phyloP scores from a whole-genome alignment of 345 rosid species.

The Boechera retrofracta region DNA sequence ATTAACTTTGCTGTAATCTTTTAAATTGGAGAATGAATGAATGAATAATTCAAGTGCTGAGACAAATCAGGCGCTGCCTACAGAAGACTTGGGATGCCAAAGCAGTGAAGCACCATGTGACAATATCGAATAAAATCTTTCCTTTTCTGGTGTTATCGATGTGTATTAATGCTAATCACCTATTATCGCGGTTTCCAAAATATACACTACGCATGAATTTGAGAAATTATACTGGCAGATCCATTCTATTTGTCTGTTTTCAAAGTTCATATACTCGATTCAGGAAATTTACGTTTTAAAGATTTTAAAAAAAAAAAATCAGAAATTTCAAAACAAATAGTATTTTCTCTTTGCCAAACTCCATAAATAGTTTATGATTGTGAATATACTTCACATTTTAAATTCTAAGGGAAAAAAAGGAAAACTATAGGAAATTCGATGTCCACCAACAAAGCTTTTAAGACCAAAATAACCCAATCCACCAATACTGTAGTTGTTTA shows the following conservation, averaged over 20 bases:
- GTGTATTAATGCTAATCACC: slow-evolving; percentile 22
- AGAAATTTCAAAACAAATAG: too few species aligned
- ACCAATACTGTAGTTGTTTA: slow-evolving; percentile 19
- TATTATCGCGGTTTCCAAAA: neutral
- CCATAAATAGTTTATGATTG: slow-evolving; percentile 10
- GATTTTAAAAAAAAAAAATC: too few species aligned
- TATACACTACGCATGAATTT: too few species aligned
- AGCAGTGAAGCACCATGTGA: slow-evolving; percentile 1
- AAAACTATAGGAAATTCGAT: neutral
- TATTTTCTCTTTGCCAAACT: neutral
- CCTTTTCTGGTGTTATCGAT: slow-evolving; percentile 7
- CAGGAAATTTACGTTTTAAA: too few species aligned
- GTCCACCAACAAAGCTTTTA: slow-evolving; percentile 27
- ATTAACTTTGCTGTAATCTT: neutral
- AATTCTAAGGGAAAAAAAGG: neutral
- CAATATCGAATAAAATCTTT: neutral
- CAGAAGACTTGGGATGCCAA: neutral
- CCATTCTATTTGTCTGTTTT: neutral
- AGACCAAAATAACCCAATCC: neutral
- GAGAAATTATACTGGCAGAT: neutral
- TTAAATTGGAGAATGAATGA: neutral
- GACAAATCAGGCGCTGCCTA: neutral
- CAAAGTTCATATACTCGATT: neutral
- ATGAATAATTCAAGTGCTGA: neutral
- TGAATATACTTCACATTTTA: slow-evolving; percentile 9